These are phyloP conservation scores for Citrus australasica DNA, from an alignment of 345 rosid genomes.

Conservation along the genomic window DNA sequence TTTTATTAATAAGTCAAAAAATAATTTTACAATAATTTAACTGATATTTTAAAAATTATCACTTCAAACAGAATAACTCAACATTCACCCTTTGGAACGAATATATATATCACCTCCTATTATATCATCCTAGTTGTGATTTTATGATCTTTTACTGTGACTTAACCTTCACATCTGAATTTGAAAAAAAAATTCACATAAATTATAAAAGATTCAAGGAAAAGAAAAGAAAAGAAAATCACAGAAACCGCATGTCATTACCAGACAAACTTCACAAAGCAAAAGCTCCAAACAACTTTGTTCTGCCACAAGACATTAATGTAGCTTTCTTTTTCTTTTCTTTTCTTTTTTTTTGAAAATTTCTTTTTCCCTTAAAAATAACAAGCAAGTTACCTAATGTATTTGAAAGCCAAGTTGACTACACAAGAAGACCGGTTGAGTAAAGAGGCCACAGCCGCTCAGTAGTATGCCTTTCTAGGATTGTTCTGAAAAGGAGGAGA, in stretches of 20 bases:
- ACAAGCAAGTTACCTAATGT: background rate
- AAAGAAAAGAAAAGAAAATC: background rate
- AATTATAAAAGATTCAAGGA: too few species aligned
- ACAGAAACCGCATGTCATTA: background rate
- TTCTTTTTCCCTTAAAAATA: background rate
- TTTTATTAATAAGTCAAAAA: too few species aligned
- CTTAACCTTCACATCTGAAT: background rate
- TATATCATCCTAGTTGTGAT: background rate
- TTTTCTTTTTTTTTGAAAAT: too few species aligned
- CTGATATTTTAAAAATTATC: too few species aligned
- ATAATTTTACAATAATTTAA: too few species aligned
- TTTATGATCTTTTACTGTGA: background rate
- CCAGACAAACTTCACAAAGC: background rate
- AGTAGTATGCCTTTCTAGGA: slow-evolving; percentile 72
- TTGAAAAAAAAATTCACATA: background rate
- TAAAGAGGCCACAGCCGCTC: background rate
- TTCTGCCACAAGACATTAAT: background rate
- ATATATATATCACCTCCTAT: background rate
- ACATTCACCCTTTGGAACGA: too few species aligned
- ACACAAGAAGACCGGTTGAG: background rate
- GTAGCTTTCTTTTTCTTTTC: background rate
- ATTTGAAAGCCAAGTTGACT: background rate
- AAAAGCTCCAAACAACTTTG: background rate
- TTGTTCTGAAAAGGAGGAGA: slow-evolving; percentile 42
- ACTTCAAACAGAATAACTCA: too few species aligned